A percentile compares a stretch with the other conserved stretches of the same genome.
Evolutionary conservation across 1,284 basidiomycete genomes (phyloP).

Genomic region (Malassezia sympodialis): DNA sequence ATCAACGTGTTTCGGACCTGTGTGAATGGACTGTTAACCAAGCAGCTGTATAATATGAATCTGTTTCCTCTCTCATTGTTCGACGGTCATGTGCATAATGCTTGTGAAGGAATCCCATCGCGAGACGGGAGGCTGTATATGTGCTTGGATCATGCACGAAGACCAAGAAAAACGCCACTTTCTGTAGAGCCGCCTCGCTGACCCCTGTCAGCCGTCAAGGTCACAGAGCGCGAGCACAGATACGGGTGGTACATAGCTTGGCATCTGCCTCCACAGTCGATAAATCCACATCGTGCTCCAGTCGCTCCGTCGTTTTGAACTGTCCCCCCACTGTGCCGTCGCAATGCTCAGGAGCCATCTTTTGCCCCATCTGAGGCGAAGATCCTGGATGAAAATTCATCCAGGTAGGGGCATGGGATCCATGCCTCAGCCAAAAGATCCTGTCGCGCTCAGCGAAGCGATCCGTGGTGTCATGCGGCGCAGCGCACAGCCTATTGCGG

Average conservation of each 20-base stretch:
- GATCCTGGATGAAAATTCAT: background rate
- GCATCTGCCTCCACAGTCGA: background rate
- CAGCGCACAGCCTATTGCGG: slow-evolving; percentile 21
- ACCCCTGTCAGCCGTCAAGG: slow-evolving; percentile 1
- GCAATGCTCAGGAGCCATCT: background rate
- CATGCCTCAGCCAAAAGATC: background rate
- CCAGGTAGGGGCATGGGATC: background rate
- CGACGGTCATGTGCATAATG: background rate
- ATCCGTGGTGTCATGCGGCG: slow-evolving; percentile 15
- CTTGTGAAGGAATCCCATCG: background rate
- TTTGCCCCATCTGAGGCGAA: background rate
- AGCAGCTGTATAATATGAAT: slow-evolving; percentile 1
- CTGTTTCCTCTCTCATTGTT: background rate
- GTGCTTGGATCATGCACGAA: background rate
- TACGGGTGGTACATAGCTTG: slow-evolving; percentile 16
- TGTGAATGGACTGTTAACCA: background rate
- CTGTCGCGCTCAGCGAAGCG: slow-evolving; percentile 8
- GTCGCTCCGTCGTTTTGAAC: background rate
- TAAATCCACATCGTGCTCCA: background rate
- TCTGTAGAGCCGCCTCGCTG: slow-evolving; percentile 18
- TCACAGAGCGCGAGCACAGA: slow-evolving; percentile 16
- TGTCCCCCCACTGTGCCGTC: background rate
- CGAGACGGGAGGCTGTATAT: background rate
- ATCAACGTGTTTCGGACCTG: background rate
- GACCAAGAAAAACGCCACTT: slow-evolving; percentile 12